phyloP scores from a whole-genome alignment of 306 rosid genomes.

The Sicyos edulis region DNA sequence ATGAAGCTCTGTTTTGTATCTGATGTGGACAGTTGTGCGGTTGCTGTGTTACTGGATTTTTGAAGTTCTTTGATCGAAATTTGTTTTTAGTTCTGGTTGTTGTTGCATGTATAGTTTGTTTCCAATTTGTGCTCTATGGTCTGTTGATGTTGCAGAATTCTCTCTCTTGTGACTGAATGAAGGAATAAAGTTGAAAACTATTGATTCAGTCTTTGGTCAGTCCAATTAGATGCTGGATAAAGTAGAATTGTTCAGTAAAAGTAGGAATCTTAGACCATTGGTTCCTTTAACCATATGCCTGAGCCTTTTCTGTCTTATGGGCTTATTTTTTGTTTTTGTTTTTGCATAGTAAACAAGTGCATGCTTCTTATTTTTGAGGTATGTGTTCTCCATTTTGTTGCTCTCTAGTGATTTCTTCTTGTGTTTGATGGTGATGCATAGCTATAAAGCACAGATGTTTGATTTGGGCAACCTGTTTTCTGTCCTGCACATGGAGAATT shows the following conservation, averaged over 20 bases:
- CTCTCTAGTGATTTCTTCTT: neutral
- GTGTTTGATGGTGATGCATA: neutral
- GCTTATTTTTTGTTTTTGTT: neutral
- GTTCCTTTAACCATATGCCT: neutral
- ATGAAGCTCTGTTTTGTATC: neutral
- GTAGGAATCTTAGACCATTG: neutral
- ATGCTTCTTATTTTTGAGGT: neutral
- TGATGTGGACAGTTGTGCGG: neutral
- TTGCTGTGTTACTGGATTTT: neutral
- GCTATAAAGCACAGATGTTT: neutral
- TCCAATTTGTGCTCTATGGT: neutral
- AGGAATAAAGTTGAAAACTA: neutral
- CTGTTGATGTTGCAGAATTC: conserved; percentile 1
- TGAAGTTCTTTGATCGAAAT: neutral
- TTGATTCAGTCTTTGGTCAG: neutral
- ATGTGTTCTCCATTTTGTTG: neutral
- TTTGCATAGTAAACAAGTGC: neutral
- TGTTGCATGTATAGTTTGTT: neutral
- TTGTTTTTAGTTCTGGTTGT: neutral
- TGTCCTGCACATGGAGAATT: neutral
- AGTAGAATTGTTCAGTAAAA: neutral
- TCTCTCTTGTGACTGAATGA: neutral
- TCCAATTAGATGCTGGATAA: neutral
- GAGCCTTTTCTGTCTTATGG: conserved; percentile 6
- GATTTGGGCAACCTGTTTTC: neutral